Conservation (phyloP, 2,329 filamentous ascomycete genomes). For the Pleochaeta shiraiana region DNA sequence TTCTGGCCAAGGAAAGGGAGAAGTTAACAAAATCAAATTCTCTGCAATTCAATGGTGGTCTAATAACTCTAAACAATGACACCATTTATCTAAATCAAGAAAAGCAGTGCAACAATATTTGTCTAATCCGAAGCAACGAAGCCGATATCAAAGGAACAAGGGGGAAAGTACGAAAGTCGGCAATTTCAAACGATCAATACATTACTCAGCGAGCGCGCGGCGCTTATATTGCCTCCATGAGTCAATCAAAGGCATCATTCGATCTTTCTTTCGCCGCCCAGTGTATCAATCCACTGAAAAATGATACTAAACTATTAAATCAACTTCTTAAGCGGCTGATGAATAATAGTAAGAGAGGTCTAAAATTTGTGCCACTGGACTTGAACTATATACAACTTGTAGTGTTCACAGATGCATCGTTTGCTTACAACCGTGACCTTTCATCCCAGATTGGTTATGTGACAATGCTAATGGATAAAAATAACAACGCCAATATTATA, state of each 20-base stretch:
- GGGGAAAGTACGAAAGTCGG: not conserved
- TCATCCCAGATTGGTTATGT: too few relatives aligned
- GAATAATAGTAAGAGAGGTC: not conserved
- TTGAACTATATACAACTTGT: too few relatives aligned
- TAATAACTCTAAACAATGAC: not conserved
- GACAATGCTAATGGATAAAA: too few relatives aligned
- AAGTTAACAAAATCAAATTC: not conserved
- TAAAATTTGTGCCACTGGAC: too few relatives aligned
- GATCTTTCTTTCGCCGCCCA: not conserved
- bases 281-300: not conserved
- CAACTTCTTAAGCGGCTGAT: not conserved
- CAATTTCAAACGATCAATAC: not conserved
- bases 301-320: not conserved
- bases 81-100: constrained; percentile 2
- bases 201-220: not conserved
- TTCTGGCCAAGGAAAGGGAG: constrained; percentile 3
- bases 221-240: not conserved
- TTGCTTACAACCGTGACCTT: too few relatives aligned
- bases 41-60: constrained; percentile 2
- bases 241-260: too few relatives aligned
- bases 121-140: not conserved
- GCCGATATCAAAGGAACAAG: not conserved
- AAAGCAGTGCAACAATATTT: constrained; percentile 1
- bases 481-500: too few relatives aligned
- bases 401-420: too few relatives aligned